Conservation (phyloP, 768 basidiomycete species). For the Boletus reticulatus region DNA sequence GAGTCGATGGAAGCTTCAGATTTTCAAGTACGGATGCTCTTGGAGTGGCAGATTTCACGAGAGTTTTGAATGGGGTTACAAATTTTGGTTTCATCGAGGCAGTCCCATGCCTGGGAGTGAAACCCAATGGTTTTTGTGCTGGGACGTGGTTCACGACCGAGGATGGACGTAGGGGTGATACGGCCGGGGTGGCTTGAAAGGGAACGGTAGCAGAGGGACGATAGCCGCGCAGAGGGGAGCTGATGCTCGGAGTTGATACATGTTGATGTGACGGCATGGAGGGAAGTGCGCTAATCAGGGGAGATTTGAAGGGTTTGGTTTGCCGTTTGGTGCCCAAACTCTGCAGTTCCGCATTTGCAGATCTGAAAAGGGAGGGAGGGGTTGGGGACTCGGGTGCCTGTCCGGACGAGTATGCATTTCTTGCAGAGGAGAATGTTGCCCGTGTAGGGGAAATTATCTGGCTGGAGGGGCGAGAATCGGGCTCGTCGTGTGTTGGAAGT, state of each 20-base stretch:
- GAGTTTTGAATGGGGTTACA: conserved; percentile 60
- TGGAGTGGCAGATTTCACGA: conserved; percentile 43
- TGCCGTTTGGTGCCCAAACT: conserved; percentile 9
- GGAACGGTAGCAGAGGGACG: conserved; percentile 1
- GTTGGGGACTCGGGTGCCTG: conserved; percentile 39
- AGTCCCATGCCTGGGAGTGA: conserved; percentile 23
- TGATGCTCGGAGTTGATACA: conserved; percentile 30
- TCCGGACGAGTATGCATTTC: conserved; percentile 33
- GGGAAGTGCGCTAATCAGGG: conserved; percentile 30
- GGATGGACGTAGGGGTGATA: conserved; percentile 38
- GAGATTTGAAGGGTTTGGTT: conserved; percentile 47
- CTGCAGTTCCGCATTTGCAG: conserved; percentile 22
- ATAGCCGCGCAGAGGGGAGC: conserved; percentile 14
- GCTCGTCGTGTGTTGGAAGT: conserved; percentile 21
- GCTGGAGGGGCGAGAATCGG: not conserved
- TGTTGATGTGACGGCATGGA: conserved; percentile 8
- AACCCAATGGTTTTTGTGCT: conserved; percentile 22
- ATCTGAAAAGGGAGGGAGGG: conserved; percentile 28
- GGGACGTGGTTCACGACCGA: conserved; percentile 11
- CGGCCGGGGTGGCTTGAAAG: conserved; percentile 15
- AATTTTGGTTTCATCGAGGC: conserved; percentile 42
- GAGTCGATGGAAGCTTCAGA: not conserved
- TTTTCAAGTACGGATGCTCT: conserved; percentile 1
- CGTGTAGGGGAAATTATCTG: conserved; percentile 20
- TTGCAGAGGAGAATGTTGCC: conserved; percentile 37